Base-by-base conservation (phyloP, 2,329 filamentous ascomycete species). In the Trichoderma sp. region DNA sequence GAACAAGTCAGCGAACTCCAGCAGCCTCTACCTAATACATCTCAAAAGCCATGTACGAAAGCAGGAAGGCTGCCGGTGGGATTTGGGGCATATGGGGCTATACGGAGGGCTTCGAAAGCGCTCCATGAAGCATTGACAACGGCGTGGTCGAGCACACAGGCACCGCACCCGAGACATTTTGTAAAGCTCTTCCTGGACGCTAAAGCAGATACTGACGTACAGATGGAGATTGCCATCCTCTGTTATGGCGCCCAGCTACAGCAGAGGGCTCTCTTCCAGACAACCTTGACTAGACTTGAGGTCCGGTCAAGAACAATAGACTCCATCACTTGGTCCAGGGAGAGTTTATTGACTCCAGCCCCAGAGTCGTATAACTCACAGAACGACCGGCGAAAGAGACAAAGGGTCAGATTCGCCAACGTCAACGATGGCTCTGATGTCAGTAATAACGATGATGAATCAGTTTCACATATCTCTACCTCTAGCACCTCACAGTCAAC, bases 211-310 rank as follows among this genome's bases (percentile, higher is more conserved):
- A 42, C 9, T 22, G 60, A 54, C 2, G 50, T 54, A 1, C 60
- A 53, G 12, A 64, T 64, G 60, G 60, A 64, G 6, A 64, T 54
- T 34, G 60, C 50, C 12, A 64, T 64, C 12, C 35, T 54, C 3
- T 64, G 60, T 7, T 54, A 22, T 25, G 48, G 27, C 8, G 48
- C 27, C 5, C 17, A 53, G 5, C 17, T 32, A 1, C 59, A 37
- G 4, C 59, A 39, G 12, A 19, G 32, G 5, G 10, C 59, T 3
- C 10, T 53, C 1, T 34, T 52, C 25, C 19, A 52, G 25, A 39
- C 59, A 29, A 39, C 2, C 6, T 39, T 63, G 22, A 63, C 59
- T 15, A 53, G 59, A 29, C 19, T 63, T 8, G 22, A 63, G n/a
- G 59, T 63, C n/a, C 17, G 45, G 25, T 53, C 59, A 17, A 53